Base-by-base conservation (phyloP, 257 asterid species). In the Mentha longifolia region DNA sequence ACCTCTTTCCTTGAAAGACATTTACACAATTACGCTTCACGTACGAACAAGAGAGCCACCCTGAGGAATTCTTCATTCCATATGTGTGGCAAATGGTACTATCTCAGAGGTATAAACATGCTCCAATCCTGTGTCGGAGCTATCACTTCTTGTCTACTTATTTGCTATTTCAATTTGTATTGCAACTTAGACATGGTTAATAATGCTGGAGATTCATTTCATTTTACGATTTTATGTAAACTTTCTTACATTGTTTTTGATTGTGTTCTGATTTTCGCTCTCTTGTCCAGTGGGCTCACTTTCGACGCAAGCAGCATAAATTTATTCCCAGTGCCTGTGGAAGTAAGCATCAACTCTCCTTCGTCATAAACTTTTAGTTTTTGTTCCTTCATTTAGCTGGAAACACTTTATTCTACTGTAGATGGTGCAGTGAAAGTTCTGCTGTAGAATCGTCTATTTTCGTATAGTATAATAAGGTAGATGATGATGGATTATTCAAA, bases 31-130 rank as follows among this genome's bases (percentile, higher is more conserved):
- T 92, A 67, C 97, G 89, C 35, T 95, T 95, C 83, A 88, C 97
- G 58, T 95, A 95, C 74, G 96, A 95, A 81, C 98, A 95, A 95
- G 99, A 95, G 90, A 88, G 90, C 79, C 94, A 85, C 70, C 98
- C 94, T 6, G 98, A 95, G 87, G 98, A 95, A 76, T 95, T 95
- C 85, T 95, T 95, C 86, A 86, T 83, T 65, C 99, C 99, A 15
- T 92, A 92, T 64, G 94, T 87, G 66, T 95, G 99, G 99, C 96
- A 92, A 85, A 76, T 90, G 79, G 89, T 90, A 73, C 58, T 90
- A 72, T 86, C 92, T 74, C 81, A 74, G 81, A 83, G 99, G 99
- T 93, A 84, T 66, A 41, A 37, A 31, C 25, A 52, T 28, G 10
- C 39, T 9, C 43, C 47, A 22, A 49, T 62, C 39, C 6, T 45